Evolutionary conservation across 805 yeast species (phyloP), one percentile per base, ranked within the genome.

Genomic region (Cyberlindnera suaveolens): DNA sequence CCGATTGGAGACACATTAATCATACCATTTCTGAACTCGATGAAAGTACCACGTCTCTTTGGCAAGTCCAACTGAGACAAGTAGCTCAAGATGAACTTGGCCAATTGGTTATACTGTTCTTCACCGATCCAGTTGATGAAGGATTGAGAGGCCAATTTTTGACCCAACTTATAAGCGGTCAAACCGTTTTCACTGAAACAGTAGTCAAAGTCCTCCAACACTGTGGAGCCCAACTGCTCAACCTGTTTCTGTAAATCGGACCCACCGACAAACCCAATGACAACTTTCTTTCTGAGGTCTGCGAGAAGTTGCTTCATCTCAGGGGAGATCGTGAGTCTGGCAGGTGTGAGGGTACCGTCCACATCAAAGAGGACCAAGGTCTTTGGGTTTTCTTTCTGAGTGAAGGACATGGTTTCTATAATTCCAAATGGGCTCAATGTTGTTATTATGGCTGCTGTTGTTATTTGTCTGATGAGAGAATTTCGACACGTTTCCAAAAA

Each of bases 11-110:
- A 89, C 51, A 93, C 88, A 71, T 93, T 93, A 70, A 93, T 86
- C 96, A 93, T 90, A 68, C 99, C 99, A 68, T 93, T 93, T 80
- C 99, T 87, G 78, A 93, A 93, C 76, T 93, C 99, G 56, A 93
- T 72, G 70, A 93, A 93, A 47, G 99, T 93, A 68, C 99, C 99
- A 75, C 97, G 88, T 81, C 97, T 88, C 65, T 85, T 77, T 62
- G 99, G 99, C 55, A 93, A 67, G 53, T 93, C 98, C 43, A 93
- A 65, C 36, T 84, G 84, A 42, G 96, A 66, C 56, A 93, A 75
- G 74, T 93, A 90, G 56, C 77, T 78, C 62, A 93, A 75, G 62
- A 88, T 80, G 72, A 88, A 93, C 70, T 79, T 82, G 60, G 80
- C 88, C 57, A 93, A 77, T 71, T 81, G 76, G 75, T 86, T 89